phyloP scores from a whole-genome alignment of 1,284 basidiomycete genomes.

The Trametes hirsuta region DNA sequence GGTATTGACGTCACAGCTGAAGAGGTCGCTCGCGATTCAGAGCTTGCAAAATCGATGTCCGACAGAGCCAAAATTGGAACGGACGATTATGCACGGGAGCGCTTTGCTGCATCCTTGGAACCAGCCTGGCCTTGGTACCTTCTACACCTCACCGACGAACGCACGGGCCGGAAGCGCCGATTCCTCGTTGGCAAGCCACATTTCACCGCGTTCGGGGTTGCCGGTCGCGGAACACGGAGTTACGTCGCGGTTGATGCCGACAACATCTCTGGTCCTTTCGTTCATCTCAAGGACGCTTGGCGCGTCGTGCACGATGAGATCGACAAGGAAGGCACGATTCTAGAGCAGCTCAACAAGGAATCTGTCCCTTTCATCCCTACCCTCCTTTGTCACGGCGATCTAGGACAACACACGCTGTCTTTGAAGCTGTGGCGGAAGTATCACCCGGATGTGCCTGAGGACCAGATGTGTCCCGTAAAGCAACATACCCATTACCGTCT shows the following conservation, averaged over 20 bases:
- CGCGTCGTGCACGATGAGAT: not conserved
- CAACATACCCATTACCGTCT: slow-evolving; percentile 12
- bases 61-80: not conserved
- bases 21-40: not conserved
- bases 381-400: slow-evolving; percentile 2
- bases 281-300: slow-evolving; percentile 16
- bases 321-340: not conserved
- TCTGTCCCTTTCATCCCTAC: not conserved
- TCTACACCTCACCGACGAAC: not conserved
- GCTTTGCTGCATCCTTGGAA: slow-evolving; percentile 3
- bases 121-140: not conserved
- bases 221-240: slow-evolving; percentile 1
- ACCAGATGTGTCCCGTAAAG: not conserved
- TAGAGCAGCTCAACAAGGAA: not conserved
- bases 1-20: not conserved
- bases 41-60: not conserved
- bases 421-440: not conserved
- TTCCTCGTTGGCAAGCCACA: slow-evolving; percentile 13
- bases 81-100: not conserved
- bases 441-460: not conserved
- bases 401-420: not conserved
- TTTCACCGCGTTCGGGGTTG: not conserved
- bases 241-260: slow-evolving; percentile 2
- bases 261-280: not conserved
- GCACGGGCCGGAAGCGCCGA: not conserved